phyloP scores from a whole-genome alignment of 306 rosid species.

The Parietaria judaica region DNA sequence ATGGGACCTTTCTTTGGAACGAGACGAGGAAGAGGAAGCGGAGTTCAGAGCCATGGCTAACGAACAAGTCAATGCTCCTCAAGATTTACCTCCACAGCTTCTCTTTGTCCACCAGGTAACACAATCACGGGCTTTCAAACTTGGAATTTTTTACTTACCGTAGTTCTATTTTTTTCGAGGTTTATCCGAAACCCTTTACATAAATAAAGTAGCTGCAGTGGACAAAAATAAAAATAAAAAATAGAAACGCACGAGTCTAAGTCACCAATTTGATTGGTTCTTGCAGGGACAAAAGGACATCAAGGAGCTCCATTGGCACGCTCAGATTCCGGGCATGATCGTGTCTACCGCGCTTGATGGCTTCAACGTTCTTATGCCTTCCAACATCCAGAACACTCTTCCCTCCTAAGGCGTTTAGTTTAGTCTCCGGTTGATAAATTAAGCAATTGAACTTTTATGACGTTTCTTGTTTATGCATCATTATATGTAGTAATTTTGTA shows the following conservation, averaged over 20 bases:
- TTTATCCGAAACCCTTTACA: too few relatives aligned
- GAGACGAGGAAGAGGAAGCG: constrained; percentile 93
- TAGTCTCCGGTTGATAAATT: too few relatives aligned
- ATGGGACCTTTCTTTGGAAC: constrained; percentile 95
- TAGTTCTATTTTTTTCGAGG: too few relatives aligned
- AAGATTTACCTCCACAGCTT: constrained; percentile 95
- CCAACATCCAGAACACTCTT: constrained; percentile 72
- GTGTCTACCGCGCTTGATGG: constrained; percentile 89
- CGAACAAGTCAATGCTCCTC: constrained; percentile 78
- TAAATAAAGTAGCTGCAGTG: too few relatives aligned
- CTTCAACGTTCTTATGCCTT: constrained; percentile 87
- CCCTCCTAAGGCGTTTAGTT: constrained; percentile 35
- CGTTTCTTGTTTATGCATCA: too few relatives aligned
- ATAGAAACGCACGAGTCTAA: background rate
- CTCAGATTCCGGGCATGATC: constrained; percentile 96
- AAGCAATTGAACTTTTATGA: too few relatives aligned
- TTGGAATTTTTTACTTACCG: too few relatives aligned
- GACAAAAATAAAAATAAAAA: too few relatives aligned
- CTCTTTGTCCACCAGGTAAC: constrained; percentile 85
- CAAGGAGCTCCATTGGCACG: constrained; percentile 93
- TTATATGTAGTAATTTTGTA: too few relatives aligned
- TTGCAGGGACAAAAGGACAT: constrained; percentile 86
- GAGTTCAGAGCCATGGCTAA: constrained; percentile 74
- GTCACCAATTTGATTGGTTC: background rate
- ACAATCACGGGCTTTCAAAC: background rate